Conservation (phyloP, 2,329 filamentous ascomycete genomes). For the Hawksworthiomyces lignivorus region DNA sequence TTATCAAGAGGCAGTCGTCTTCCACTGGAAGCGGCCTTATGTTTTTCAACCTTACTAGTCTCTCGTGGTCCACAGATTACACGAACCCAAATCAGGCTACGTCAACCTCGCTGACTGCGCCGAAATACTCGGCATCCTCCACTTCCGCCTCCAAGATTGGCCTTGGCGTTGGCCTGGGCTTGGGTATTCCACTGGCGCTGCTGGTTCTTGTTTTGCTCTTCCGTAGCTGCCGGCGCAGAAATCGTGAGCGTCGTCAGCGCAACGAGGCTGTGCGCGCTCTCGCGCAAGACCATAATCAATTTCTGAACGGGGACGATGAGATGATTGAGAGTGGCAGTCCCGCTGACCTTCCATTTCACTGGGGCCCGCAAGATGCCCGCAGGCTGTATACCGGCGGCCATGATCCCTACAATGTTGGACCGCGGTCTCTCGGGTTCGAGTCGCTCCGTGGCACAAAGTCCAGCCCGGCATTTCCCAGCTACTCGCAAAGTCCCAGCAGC, state of each 20-base stretch:
- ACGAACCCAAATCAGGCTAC: slow-evolving; percentile 29
- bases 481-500: no score
- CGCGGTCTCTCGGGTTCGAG: slow-evolving; percentile 41
- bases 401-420: slow-evolving; percentile 27
- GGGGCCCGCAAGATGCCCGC: slow-evolving; percentile 19
- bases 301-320: slow-evolving; percentile 35
- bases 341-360: slow-evolving; percentile 22
- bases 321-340: slow-evolving; percentile 36
- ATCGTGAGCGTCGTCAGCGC: slow-evolving; percentile 25
- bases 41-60: slow-evolving; percentile 52
- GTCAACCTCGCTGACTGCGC: slow-evolving; percentile 9
- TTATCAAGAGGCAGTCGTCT: slow-evolving; percentile 14
- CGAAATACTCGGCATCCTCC: slow-evolving; percentile 2
- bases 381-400: slow-evolving; percentile 39
- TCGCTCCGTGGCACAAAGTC: slow-evolving; percentile 31
- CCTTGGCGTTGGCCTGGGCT: slow-evolving; percentile 56
- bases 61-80: slow-evolving; percentile 45
- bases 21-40: slow-evolving; percentile 14
- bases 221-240: slow-evolving; percentile 41
- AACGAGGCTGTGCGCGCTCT: slow-evolving; percentile 42
- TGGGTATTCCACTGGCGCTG: slow-evolving; percentile 49
- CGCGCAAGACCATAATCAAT: slow-evolving; percentile 41
- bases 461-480: slow-evolving; percentile 11
- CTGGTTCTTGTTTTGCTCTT: slow-evolving; percentile 34
- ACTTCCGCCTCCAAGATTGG: slow-evolving; percentile 40